Base-by-base conservation (phyloP, 179 eudicot genomes). In the Monotropa hypopitys region DNA sequence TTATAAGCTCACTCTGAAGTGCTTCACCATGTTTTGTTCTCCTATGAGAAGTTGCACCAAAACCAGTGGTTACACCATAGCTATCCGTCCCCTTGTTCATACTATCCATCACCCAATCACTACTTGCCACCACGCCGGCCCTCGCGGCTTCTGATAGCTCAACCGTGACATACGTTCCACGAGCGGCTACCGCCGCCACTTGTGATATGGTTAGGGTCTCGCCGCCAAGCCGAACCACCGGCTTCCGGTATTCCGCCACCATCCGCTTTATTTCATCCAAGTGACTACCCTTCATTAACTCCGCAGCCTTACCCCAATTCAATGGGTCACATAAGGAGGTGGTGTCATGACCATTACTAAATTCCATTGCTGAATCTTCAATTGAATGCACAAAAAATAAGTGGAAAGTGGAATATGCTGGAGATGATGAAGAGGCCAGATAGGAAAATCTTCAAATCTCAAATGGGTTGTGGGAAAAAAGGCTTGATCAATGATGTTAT, bases 61-160 rank as follows among this genome's bases (percentile, higher is more conserved):
- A 91, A 0, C 92, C 97, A 33, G 97, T 91, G 0, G 97, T 91
- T 3, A 91, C 89, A 53, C 97, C 97, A 76, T 91, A 91, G 72
- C 91, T 90, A 65, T 90, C 94, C 0, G 88, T 84, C 30, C 92
- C 97, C 73, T 85, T 90, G 21, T 70, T 79, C 93, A 91, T 86
- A 61, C 92, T 87, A 5, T 90, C 92, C 94, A 90, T 86, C 26
- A 91, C 94, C 97, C 97, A 91, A 69, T 87, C 90, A 68, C 94
- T 90, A 30, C 94, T 91, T 18, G 94, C 92, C 81, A 83, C 81
- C 5, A 91, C 97, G 0, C 91, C 87, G 0, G 80, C 90, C 43
- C 90, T 57, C 4, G 92, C 82, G 0, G 83, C 70, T 74, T 86
- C 92, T 13, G 88, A 75, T 5, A 90, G 82, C 81, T 88, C 90